Base-by-base conservation (phyloP, 345 rosid genomes). In the Brassica carinata region DNA sequence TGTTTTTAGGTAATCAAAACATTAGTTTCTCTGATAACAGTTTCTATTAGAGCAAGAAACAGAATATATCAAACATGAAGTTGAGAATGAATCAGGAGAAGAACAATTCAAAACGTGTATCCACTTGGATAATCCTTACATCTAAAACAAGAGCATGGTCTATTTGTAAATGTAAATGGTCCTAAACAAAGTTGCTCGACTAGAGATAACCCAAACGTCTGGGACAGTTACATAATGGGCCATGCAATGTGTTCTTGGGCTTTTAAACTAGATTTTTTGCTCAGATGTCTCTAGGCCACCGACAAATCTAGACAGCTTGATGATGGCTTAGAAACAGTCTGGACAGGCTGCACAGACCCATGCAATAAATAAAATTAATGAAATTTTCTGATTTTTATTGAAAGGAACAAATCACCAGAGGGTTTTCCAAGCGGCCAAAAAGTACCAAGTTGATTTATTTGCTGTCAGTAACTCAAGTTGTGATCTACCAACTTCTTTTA, bases 371-470 rank as follows among this genome's bases (percentile, higher is more conserved):
- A 33, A 14, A 64, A 7, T n/a, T n/a, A 14, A 6, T 31, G 19
- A 23, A 33, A 33, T 3, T 2, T 33, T 34, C 19, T 34, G 27
- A 65, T 33, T 15, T 15, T 15, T 29, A 62, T 29, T 30, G 34
- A 10, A 66, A 19, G 2, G n/a, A 36, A 64, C 8, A 31, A 59
- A 76, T 59, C 45, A 59, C 3, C 58, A 58, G 68, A 68, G 4
- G 5, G 31, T 55, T 67, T 66, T 67, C 65, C 64, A 75, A 74
- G 73, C 59, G 58, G 79, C 73, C 73, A 75, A 45, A n/a, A 40
- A 68, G 31, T 76, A 67, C 79, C 79, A 58, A 10, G 31, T 7
- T 40, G 34, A 38, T 63, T 67, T 76, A 29, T 17, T 27, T 15
- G 2, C 8, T 30, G 74, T 68, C 80, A 69, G 51, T 29, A 29